Evolutionary conservation across 352 stramenopile genomes (phyloP).

Genomic region (Phytophthora hybrid): DNA sequence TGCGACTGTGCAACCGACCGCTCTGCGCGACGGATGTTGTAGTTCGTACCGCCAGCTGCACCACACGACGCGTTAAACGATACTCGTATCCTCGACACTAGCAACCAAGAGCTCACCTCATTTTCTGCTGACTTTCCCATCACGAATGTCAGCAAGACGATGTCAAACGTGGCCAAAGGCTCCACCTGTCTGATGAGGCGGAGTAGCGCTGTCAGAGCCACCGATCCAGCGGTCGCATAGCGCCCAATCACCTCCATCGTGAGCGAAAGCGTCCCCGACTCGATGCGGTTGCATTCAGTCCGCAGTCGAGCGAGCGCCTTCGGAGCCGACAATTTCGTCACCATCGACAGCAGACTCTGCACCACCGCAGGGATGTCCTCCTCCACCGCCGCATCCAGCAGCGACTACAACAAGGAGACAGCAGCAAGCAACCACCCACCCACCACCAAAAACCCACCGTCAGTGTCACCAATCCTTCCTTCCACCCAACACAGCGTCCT

Average conservation of each 20-base stretch:
- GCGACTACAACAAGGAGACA: slow-evolving; percentile 36
- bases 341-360: slow-evolving; percentile 79
- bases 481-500: not conserved
- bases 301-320: slow-evolving; percentile 67
- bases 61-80: not conserved
- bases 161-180: slow-evolving; percentile 60
- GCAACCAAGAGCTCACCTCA: slow-evolving; percentile 37
- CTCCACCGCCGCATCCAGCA: slow-evolving; percentile 79
- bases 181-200: slow-evolving; percentile 56
- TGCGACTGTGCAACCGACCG: slow-evolving; percentile 41
- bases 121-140: slow-evolving; percentile 75
- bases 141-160: slow-evolving; percentile 68
- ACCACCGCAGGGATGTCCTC: slow-evolving; percentile 83
- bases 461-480: not conserved
- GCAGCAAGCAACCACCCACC: not conserved
- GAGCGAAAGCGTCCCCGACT: slow-evolving; percentile 58
- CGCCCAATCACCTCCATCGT: slow-evolving; percentile 77
- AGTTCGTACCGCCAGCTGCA: slow-evolving; percentile 54
- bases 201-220: slow-evolving; percentile 56
- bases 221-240: slow-evolving; percentile 60
- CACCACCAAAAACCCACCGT: not conserved
- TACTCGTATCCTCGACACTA: not conserved
- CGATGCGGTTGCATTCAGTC: slow-evolving; percentile 66
- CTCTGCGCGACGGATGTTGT: slow-evolving; percentile 52
- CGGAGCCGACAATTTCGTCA: slow-evolving; percentile 55